phyloP scores from a whole-genome alignment of 1,139 yeast species.

The Entelexis sorbosivorans region DNA sequence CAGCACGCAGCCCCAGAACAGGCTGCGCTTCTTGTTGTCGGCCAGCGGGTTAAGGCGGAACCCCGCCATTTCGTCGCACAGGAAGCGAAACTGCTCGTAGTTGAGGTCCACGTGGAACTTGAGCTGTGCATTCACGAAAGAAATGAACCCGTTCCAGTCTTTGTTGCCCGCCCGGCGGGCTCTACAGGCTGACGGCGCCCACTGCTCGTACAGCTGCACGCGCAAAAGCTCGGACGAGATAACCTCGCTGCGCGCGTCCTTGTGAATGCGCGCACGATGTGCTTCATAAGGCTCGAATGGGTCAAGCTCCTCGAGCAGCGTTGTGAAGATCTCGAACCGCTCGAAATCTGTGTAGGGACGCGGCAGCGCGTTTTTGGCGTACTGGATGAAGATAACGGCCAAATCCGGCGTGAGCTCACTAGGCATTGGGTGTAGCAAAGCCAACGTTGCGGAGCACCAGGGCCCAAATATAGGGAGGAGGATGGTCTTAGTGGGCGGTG shows the following conservation, averaged over 20 bases:
- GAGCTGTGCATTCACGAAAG: conserved; percentile 1
- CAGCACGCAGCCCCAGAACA: conserved; percentile 1
- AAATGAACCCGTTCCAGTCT: not conserved
- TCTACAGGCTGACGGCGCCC: not conserved
- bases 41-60: not conserved
- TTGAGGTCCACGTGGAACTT: not conserved
- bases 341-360: not conserved
- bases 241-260: not conserved
- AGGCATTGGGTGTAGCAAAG: not conserved
- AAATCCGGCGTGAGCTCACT: not conserved
- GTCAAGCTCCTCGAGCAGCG: not conserved
- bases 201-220: not conserved
- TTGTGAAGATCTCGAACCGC: conserved; percentile 2
- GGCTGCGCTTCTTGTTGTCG: not conserved
- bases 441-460: no score
- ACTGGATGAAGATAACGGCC: not conserved
- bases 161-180: not conserved
- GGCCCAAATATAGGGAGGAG: no score
- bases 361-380: not conserved
- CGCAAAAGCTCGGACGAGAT: not conserved
- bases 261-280: not conserved
- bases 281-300: not conserved
- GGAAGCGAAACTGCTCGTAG: not conserved
- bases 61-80: conserved; percentile 1
- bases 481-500: not conserved